phyloP scores from a whole-genome alignment of 805 yeast species.

The Pichia thaimueangensis region DNA sequence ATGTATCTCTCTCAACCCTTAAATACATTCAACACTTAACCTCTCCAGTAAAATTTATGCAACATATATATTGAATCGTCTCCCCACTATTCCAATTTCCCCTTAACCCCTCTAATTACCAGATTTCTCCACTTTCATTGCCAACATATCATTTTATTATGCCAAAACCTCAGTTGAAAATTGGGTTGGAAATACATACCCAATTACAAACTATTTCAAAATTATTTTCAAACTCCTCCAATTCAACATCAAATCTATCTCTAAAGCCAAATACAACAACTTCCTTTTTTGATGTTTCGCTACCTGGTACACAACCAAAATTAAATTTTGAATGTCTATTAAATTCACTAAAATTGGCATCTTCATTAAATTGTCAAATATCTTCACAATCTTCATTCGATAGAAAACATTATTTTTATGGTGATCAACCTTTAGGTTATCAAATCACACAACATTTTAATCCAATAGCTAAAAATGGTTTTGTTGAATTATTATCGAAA shows the following conservation, averaged over 20 bases:
- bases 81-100: no score
- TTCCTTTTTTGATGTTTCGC: conserved; percentile 73
- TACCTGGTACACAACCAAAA: conserved; percentile 90
- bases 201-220: conserved; percentile 72
- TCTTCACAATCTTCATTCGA: conserved; percentile 64
- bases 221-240: conserved; percentile 62
- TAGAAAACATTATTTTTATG: conserved; percentile 92
- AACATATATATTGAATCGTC: no score
- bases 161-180: conserved; percentile 39
- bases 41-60: no score
- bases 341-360: conserved; percentile 66
- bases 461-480: conserved; percentile 73
- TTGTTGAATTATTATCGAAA: conserved; percentile 38
- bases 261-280: conserved; percentile 58
- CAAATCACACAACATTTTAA: conserved; percentile 87
- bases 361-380: conserved; percentile 58
- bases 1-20: no score
- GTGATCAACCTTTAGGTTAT: conserved; percentile 94
- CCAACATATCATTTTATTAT: neutral
- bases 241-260: conserved; percentile 38
- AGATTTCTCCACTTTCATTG: no score
- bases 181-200: conserved; percentile 93
- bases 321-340: conserved; percentile 69
- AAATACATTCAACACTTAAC: no score
- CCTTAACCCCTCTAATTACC: no score